Base-by-base conservation (phyloP, 345 rosid species). In the rapeseed (Brassica napus) region DNA sequence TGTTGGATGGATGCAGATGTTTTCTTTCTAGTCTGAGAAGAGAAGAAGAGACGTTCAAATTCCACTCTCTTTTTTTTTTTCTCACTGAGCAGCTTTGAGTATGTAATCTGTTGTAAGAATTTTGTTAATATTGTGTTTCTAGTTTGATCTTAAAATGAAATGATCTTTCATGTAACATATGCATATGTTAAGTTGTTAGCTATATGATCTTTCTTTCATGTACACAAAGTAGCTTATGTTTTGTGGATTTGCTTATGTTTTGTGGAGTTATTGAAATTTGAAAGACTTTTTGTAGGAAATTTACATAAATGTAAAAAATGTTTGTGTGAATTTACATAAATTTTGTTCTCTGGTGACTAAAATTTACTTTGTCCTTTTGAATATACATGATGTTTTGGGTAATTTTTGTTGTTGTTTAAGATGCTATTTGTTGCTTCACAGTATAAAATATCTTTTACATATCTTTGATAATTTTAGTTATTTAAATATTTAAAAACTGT, bases 1-100 rank as follows among this genome's bases (percentile, higher is more conserved):
- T 1, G 88, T 89, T 24, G 98, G 98, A n/a, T 93, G 98, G 94
- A 84, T 95, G 92, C 77, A 97, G 89, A 85, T 95, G 87, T 34
- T 91, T 71, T 89, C 93, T 9, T 87, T 89, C 77, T 90, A 85
- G 61, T n/a, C 57, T 8, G 61, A 64, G 18, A 73, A 24, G 39
- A 34, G 2, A 21, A 44, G 69, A 62, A 8, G 60, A 44, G 49
- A 10, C 49, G 14, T 42, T 14, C 15, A 44, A 44, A 44, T 49
- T 49, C 15, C 57, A 49, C 8, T 14, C 57, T 3, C 4, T 42
- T 42, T 44, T 44, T 32, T 4, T 4, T 35, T 35, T 35, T 35
- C 42, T 8, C 8, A 35, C 2, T 35, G 42, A 35, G 42, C 42
- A 35, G 42, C 72, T 37, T 65, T 24, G 74, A 60, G 78, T 18